phyloP scores from a whole-genome alignment of 179 eudicot genomes.

The Spergularia azorica region DNA sequence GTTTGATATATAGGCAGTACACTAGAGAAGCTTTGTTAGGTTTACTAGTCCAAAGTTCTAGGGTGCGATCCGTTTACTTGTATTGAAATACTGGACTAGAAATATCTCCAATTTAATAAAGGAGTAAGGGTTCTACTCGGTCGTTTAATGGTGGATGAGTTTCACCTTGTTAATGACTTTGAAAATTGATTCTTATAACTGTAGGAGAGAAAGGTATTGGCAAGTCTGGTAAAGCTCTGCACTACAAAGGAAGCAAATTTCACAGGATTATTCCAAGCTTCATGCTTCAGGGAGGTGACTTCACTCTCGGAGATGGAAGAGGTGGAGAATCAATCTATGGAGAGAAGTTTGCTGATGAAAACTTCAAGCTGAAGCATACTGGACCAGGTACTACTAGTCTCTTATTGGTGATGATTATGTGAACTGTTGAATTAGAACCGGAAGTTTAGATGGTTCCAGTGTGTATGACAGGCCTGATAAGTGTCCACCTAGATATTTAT shows the following conservation, averaged over 20 bases:
- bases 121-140: background rate
- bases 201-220: conserved; percentile 91
- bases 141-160: background rate
- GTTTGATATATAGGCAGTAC: too few species aligned
- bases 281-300: conserved; percentile 99
- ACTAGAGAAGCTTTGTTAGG: background rate
- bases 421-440: background rate
- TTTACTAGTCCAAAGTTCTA: background rate
- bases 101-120: conserved; percentile 14
- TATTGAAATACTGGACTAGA: background rate
- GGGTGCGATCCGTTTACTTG: too few species aligned
- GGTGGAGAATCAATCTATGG: conserved; percentile 99
- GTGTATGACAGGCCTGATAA: background rate
- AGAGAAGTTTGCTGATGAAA: conserved; percentile 88
- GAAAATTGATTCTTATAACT: background rate
- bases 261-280: conserved; percentile 97
- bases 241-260: conserved; percentile 90
- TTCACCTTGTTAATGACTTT: conserved; percentile 8
- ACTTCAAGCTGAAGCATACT: conserved; percentile 91
- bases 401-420: background rate
- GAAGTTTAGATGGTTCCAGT: background rate
- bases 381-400: conserved; percentile 64
- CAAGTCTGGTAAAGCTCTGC: conserved; percentile 86
- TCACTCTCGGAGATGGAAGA: conserved; percentile 88
- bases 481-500: background rate